Percentiles rank a stretch among this genome's conserved stretches.
phyloP scores from a whole-genome alignment of 2,329 filamentous ascomycete genomes.

The Cercospora zeae-maydis region DNA sequence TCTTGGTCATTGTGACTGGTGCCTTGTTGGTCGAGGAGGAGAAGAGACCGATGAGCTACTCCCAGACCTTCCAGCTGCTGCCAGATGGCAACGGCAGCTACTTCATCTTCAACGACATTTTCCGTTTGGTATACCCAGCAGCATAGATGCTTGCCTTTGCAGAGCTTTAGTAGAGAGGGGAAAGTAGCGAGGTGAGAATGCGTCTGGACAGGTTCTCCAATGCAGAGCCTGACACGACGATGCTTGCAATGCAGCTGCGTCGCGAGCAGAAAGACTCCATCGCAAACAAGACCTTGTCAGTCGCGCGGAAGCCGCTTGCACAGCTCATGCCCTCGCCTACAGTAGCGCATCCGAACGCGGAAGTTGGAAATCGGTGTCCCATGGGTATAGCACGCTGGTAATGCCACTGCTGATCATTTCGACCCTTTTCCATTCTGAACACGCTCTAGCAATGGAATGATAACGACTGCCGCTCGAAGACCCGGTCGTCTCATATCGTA shows the following conservation, averaged over 20 bases:
- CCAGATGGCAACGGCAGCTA: slow-evolving; percentile 66
- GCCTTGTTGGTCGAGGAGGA: slow-evolving; percentile 80
- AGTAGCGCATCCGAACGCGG: background rate
- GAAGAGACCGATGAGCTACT: slow-evolving; percentile 83
- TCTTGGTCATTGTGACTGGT: slow-evolving; percentile 86
- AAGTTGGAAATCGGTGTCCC: background rate
- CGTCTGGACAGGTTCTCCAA: background rate
- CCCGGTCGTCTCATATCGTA: background rate
- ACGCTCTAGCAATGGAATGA: background rate
- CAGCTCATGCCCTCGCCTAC: background rate
- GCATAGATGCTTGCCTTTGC: slow-evolving; percentile 17
- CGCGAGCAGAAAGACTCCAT: background rate
- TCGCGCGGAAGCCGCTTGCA: background rate
- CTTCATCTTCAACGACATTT: slow-evolving; percentile 92
- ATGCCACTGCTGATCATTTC: background rate
- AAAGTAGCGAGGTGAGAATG: background rate
- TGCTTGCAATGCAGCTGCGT: background rate
- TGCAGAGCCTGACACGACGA: background rate
- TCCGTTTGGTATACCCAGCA: slow-evolving; percentile 74
- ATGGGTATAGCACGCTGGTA: background rate
- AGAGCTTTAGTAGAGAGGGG: background rate
- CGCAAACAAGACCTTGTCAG: background rate
- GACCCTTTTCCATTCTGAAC: background rate
- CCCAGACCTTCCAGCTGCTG: slow-evolving; percentile 81
- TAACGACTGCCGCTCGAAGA: background rate